Conservation (phyloP, 495 filamentous ascomycete genomes). For the Delitschia confertaspora region DNA sequence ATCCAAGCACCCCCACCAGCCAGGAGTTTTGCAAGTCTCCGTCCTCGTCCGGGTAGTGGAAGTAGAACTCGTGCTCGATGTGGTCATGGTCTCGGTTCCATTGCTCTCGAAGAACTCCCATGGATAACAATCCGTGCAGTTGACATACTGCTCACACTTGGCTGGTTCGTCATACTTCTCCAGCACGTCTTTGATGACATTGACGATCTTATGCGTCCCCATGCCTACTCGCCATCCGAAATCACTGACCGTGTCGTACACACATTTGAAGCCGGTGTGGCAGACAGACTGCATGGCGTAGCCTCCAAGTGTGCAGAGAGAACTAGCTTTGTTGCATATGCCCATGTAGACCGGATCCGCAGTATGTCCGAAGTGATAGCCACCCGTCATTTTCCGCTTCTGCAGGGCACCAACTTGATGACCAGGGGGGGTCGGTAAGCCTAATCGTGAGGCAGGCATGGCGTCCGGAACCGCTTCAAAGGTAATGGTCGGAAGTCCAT, state of each 20-base stretch:
- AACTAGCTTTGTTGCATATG: slow-evolving; percentile 80
- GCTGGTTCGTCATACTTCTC: slow-evolving; percentile 70
- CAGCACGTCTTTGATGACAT: slow-evolving; percentile 78
- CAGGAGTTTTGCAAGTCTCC: slow-evolving; percentile 79
- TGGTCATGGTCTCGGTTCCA: slow-evolving; percentile 64
- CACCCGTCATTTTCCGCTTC: slow-evolving; percentile 58
- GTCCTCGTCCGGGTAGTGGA: slow-evolving; percentile 53
- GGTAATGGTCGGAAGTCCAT: slow-evolving; percentile 76
- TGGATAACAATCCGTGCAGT: slow-evolving; percentile 80
- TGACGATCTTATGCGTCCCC: slow-evolving; percentile 74
- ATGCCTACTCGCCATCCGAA: slow-evolving; percentile 83
- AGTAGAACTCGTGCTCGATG: slow-evolving; percentile 44
- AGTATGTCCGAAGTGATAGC: slow-evolving; percentile 92
- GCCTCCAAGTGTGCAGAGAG: slow-evolving; percentile 81
- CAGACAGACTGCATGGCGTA: slow-evolving; percentile 90
- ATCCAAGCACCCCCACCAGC: slow-evolving; percentile 69
- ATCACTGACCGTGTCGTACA: slow-evolving; percentile 84
- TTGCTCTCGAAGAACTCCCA: slow-evolving; percentile 96
- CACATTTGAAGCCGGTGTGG: slow-evolving; percentile 78
- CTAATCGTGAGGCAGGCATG: slow-evolving; percentile 72
- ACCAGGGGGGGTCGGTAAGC: slow-evolving; percentile 77
- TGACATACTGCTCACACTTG: slow-evolving; percentile 58
- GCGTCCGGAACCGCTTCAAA: slow-evolving; percentile 90
- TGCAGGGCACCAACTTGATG: slow-evolving; percentile 61
- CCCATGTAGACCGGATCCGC: slow-evolving; percentile 95